phyloP scores from a whole-genome alignment of 1,284 basidiomycete species.

The Rhodotorula sp. region DNA sequence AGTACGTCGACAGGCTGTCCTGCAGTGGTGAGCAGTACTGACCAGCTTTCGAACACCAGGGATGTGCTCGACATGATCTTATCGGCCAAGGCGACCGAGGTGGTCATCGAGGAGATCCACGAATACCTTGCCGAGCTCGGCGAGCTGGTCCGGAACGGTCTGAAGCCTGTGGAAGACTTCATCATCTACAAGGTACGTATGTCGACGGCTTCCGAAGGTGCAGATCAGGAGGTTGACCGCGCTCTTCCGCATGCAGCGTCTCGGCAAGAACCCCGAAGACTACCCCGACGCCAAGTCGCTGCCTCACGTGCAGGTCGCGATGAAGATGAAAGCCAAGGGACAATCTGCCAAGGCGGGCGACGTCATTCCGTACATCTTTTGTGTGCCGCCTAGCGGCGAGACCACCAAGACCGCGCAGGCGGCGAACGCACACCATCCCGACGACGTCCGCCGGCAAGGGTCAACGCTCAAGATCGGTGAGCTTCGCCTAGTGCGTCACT shows the following conservation, averaged over 20 bases:
- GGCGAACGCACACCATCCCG: slow-evolving; percentile 87
- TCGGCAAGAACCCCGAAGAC: slow-evolving; percentile 92
- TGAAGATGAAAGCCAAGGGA: slow-evolving; percentile 84
- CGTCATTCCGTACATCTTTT: slow-evolving; percentile 96
- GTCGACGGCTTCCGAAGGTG: neutral
- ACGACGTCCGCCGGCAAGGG: slow-evolving; percentile 75
- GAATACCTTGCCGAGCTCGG: slow-evolving; percentile 79
- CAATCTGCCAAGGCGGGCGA: slow-evolving; percentile 78
- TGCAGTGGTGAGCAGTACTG: neutral
- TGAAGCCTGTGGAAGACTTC: slow-evolving; percentile 83
- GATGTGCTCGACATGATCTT: slow-evolving; percentile 86
- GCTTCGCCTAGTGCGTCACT: slow-evolving; percentile 31
- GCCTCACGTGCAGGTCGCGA: slow-evolving; percentile 94
- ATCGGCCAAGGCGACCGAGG: slow-evolving; percentile 86
- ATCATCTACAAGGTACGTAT: slow-evolving; percentile 78
- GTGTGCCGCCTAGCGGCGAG: slow-evolving; percentile 71
- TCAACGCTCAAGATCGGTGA: slow-evolving; percentile 69
- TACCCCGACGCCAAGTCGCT: slow-evolving; percentile 93
- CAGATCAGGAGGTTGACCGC: neutral
- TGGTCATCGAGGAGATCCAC: slow-evolving; percentile 86
- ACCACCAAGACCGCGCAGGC: slow-evolving; percentile 75
- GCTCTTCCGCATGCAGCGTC: slow-evolving; percentile 58
- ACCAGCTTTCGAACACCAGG: slow-evolving; percentile 52
- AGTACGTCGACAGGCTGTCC: slow-evolving; percentile 58
- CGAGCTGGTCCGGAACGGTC: slow-evolving; percentile 70